Conservation (phyloP, 768 basidiomycete species). For the Leucocoprinus sp. region DNA sequence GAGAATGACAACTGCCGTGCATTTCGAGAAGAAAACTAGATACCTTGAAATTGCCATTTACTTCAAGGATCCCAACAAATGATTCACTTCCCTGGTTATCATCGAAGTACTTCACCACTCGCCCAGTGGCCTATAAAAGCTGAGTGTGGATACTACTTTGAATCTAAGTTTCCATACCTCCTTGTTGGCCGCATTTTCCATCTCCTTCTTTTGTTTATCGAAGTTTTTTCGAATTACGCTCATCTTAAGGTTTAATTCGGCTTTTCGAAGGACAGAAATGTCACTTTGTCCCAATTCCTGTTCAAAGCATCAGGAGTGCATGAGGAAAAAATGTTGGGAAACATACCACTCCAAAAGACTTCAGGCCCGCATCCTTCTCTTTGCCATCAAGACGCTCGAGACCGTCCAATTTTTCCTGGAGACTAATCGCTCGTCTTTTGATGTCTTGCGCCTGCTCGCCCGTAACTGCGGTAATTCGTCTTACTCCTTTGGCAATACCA, state of each 20-base stretch:
- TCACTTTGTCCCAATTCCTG: conserved; percentile 87
- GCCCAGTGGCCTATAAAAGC: conserved; percentile 53
- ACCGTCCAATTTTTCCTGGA: conserved; percentile 53
- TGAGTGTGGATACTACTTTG: neutral
- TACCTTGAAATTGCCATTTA: conserved; percentile 84
- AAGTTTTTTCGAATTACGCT: conserved; percentile 69
- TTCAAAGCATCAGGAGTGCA: neutral
- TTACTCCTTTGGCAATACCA: conserved; percentile 96
- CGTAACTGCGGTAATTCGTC: conserved; percentile 89
- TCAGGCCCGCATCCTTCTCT: conserved; percentile 83
- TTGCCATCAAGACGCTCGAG: conserved; percentile 57
- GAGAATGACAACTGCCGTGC: conserved; percentile 4
- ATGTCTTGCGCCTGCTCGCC: conserved; percentile 89
- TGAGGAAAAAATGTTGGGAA: neutral
- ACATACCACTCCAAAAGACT: conserved; percentile 67
- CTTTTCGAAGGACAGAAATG: conserved; percentile 81
- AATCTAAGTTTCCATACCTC: conserved; percentile 35
- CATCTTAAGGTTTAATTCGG: conserved; percentile 69
- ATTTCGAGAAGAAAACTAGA: conserved; percentile 1
- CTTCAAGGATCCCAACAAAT: conserved; percentile 66
- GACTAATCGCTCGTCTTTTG: conserved; percentile 53
- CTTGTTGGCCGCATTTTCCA: conserved; percentile 69
- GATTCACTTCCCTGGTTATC: conserved; percentile 63
- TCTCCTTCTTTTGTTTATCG: conserved; percentile 80
- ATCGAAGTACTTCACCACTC: conserved; percentile 64